Percentiles rank a stretch among this genome's conserved stretches.
These are phyloP conservation scores for Aspergillus funiculosus DNA, from an alignment of 495 filamentous ascomycete species.

Conservation along the genomic window DNA sequence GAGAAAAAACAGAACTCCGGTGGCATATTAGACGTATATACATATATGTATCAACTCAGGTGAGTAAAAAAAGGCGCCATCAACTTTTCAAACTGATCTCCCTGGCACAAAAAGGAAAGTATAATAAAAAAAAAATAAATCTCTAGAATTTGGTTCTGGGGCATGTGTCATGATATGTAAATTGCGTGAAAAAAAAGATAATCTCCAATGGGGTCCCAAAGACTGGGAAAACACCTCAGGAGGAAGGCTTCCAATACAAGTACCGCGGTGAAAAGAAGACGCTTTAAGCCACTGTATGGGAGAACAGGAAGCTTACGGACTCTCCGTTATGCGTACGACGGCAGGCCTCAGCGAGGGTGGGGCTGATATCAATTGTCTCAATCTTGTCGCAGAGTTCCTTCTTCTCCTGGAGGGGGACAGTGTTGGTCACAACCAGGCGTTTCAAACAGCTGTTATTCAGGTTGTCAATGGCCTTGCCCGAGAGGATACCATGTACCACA, in stretches of 20 bases:
- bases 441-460: constrained; percentile 74
- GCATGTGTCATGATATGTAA: constrained; percentile 8
- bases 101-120: neutral
- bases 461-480: constrained; percentile 83
- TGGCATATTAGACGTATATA: constrained; percentile 7
- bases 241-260: neutral
- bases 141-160: constrained; percentile 2
- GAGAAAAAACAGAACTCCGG: constrained; percentile 5
- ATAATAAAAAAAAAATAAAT: neutral
- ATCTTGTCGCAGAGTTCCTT: constrained; percentile 70
- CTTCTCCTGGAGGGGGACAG: constrained; percentile 79
- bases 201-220: neutral
- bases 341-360: constrained; percentile 65
- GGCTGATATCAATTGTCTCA: constrained; percentile 87
- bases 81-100: constrained; percentile 6
- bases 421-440: constrained; percentile 90
- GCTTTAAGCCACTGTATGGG: constrained; percentile 58
- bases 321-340: constrained; percentile 94
- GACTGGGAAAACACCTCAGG: neutral
- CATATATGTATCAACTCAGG: neutral
- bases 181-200: neutral
- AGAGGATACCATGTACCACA: constrained; percentile 93
- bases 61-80: constrained; percentile 1
- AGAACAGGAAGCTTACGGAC: constrained; percentile 91
- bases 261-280: neutral